Evolutionary conservation across 176 grass and related monocot genomes (phyloP), one percentile per base, ranked within the genome.

Genomic region (Lolium multiflorum): DNA sequence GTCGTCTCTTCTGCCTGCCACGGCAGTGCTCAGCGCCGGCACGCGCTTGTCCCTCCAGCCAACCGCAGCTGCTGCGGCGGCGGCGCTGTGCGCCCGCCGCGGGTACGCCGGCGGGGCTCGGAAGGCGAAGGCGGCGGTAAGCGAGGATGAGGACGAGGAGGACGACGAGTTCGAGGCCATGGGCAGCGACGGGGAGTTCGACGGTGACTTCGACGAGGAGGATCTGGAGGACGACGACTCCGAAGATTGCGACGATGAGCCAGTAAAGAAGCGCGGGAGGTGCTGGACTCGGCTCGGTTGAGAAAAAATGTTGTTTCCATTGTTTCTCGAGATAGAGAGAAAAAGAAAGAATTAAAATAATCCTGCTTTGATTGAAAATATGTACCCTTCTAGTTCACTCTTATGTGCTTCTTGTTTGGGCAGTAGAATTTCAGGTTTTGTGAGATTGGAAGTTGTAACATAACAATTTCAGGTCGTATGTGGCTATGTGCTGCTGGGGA

Each of bases 101-200:
- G 55, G 79, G 18, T 90, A 78, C 64, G 89, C 69, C 13, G 49
- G 77, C 3, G 59, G 47, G 20, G 43, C 15, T 4, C 64, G 35
- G 18, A 78, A 83, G 73, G 47, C 62, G n/a, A 61, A 12, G 76
- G 46, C 73, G 46, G 56, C 64, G 73, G 79, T 78, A 54, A 83
- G 79, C 84, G 72, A 90, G 28, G 13, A 67, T 13, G 82, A 89
- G 24, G 78, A 90, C 0, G 87, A 89, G 2, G 43, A 72, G 1
- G 25, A 66, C 0, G 72, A 51, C 0, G 79, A 82, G 3, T 55
- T 64, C 13, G 79, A 82, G 26, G 78, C 31, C 7, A 15, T 90
- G 54, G 73, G 71, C 12, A 78, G 64, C 84, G 79, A 83, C 62
- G 72, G 11, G 11, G 84, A 83, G 31, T 55, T 72, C 16, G 71